Conservation (phyloP, 768 basidiomycete species). For the Lentinula lateritia region DNA sequence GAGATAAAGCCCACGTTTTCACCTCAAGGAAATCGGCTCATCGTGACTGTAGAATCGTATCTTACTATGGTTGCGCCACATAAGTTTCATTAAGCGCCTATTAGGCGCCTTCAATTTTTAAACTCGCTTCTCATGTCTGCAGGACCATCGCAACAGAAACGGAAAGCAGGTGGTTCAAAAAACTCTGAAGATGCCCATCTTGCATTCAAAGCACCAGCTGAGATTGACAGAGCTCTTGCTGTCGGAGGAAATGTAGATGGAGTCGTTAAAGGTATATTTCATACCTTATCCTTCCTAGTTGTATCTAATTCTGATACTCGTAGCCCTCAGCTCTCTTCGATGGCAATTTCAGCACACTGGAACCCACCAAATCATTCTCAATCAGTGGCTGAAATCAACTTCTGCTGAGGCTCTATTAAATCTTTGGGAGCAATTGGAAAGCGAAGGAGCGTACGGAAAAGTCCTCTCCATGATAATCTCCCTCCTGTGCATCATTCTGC, state of each 20-base stretch:
- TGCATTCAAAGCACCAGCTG: background rate
- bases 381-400: background rate
- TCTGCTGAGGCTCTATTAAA: background rate
- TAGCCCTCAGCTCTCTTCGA: background rate
- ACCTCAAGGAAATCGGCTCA: too few species aligned
- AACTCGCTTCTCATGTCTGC: background rate
- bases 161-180: background rate
- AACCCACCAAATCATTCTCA: background rate
- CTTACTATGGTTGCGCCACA: background rate
- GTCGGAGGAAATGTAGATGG: background rate
- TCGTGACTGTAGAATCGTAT: background rate
- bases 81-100: background rate
- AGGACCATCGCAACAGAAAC: background rate
- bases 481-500: background rate
- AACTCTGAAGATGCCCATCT: background rate
- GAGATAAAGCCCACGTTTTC: too few species aligned
- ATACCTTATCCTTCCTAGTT: background rate
- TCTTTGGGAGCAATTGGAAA: constrained; percentile 1
- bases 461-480: background rate
- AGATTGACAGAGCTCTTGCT: background rate
- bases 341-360: background rate
- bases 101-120: background rate
- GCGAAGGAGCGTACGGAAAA: background rate
- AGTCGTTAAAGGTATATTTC: background rate
- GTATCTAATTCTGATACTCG: background rate